Percentiles rank a stretch among this genome's conserved stretches.
These are phyloP conservation scores for Saussurea involucrata DNA, from an alignment of 129 eudicot genomes.

Conservation along the genomic window DNA sequence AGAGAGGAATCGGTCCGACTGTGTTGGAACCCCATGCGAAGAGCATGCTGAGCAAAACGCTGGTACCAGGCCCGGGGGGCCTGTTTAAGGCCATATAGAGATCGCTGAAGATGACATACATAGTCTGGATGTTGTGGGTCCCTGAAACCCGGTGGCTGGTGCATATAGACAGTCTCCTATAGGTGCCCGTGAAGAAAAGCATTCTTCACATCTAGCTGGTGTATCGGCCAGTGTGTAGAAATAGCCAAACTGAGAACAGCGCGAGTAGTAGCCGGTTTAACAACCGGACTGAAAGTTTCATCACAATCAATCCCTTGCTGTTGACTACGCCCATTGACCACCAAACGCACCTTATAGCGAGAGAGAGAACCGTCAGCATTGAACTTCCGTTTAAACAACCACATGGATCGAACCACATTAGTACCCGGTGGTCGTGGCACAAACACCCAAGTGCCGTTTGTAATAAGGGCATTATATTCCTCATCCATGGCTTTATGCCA, in stretches of 20 bases:
- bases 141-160: not conserved
- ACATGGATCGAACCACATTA: not conserved
- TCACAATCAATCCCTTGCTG: not conserved
- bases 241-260: not conserved
- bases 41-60: not conserved
- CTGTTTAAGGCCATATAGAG: not conserved
- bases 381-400: not conserved
- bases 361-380: not conserved
- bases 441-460: not conserved
- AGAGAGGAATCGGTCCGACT: not conserved
- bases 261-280: not conserved
- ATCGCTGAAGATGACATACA: not conserved
- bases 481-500: not conserved
- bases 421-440: not conserved
- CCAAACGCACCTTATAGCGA: not conserved
- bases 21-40: not conserved
- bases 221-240: not conserved
- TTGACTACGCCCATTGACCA: not conserved
- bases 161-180: not conserved
- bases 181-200: not conserved
- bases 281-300: slow-evolving; percentile 13
- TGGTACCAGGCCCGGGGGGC: not conserved
- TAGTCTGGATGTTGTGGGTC: not conserved
- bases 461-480: not conserved
- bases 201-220: not conserved